These are phyloP conservation scores for Triangularia verruculosa DNA, from an alignment of 2,329 filamentous ascomycete species.

Conservation along the genomic window DNA sequence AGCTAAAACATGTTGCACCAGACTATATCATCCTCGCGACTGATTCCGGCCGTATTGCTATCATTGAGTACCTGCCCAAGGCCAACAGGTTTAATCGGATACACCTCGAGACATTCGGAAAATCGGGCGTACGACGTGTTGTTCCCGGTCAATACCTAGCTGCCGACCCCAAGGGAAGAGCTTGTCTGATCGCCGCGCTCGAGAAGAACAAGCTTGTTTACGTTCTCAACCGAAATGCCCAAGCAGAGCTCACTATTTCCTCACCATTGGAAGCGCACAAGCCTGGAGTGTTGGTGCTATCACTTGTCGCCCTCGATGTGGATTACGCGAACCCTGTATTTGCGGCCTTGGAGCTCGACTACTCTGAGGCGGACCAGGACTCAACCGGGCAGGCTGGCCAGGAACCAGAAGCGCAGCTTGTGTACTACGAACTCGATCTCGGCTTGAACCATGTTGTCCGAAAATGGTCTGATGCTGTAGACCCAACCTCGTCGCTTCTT, in stretches of 20 bases:
- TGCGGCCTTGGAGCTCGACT: slow-evolving; percentile 90
- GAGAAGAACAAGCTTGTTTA: slow-evolving; percentile 99
- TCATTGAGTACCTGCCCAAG: slow-evolving; percentile 84
- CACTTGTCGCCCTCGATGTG: slow-evolving; percentile 84
- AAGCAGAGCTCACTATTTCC: slow-evolving; percentile 93
- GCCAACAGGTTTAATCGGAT: slow-evolving; percentile 85
- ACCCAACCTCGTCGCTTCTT: slow-evolving; percentile 81
- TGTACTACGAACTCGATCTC: slow-evolving; percentile 96
- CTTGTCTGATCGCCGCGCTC: slow-evolving; percentile 86
- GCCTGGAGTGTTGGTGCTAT: slow-evolving; percentile 84
- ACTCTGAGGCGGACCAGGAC: slow-evolving; percentile 87
- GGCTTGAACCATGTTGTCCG: slow-evolving; percentile 96
- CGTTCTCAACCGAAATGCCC: slow-evolving; percentile 90
- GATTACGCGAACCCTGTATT: slow-evolving; percentile 98
- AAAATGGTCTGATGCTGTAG: slow-evolving; percentile 93
- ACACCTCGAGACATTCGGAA: slow-evolving; percentile 96
- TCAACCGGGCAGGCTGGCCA: slow-evolving; percentile 77
- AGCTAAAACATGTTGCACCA: slow-evolving; percentile 40
- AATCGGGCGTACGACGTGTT: slow-evolving; percentile 90
- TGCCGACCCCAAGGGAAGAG: slow-evolving; percentile 91
- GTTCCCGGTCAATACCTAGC: slow-evolving; percentile 95
- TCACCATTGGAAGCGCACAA: slow-evolving; percentile 96
- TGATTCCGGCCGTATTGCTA: slow-evolving; percentile 91
- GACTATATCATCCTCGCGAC: slow-evolving; percentile 95
- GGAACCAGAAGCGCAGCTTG: slow-evolving; percentile 82